Base-by-base conservation (phyloP, 208 protist genomes). In the Trypanosoma vivax region DNA sequence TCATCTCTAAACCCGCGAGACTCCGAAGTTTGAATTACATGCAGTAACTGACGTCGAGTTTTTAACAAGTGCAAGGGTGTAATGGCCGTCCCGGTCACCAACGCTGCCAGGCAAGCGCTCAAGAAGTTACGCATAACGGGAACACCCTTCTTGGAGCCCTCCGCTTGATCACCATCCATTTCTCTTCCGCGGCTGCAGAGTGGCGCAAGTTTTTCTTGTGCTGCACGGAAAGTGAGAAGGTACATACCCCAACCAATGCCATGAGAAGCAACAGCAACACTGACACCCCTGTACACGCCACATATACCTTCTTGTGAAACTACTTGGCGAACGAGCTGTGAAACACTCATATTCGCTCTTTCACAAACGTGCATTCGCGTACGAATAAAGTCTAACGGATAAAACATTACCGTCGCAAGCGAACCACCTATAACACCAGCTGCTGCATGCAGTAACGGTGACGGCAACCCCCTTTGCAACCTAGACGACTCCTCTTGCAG, bases 321-420 rank as follows among this genome's bases (percentile, higher is more conserved):
- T 54, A 93, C 84, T 25, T 82, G 63, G 5, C 64, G 30, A 0
- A 50, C 53, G 7, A 76, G 83, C 10, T 63, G 65, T 14, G 87
- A 48, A 27, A 76, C 79, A 58, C 53, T 65, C 2, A 52, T 60
- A 37, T 62, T 43, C 19, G 50, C 67, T 41, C 71, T 69, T 49
- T 84, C 69, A 50, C 76, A 73, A n/a, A 83, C 49, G 43, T 93
- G 81, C 79, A 79, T 83, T n/a, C 79, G 69, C 2, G 85, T 93
- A 37, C 85, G 78, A 1, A 90, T 56, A 53, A 90, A 85, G 57
- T 93, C 85, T 2, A 93, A 69, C 2, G 85, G 85, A 55, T 93
- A 93, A 58, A 93, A 93, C 29, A 83, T 35, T 48, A 78, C 72
- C 64, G 75, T 90, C 2, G 85, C 68, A 3, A 77, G 47, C 5